phyloP scores from a whole-genome alignment of 768 basidiomycete species.

The Mycena latifolia region DNA sequence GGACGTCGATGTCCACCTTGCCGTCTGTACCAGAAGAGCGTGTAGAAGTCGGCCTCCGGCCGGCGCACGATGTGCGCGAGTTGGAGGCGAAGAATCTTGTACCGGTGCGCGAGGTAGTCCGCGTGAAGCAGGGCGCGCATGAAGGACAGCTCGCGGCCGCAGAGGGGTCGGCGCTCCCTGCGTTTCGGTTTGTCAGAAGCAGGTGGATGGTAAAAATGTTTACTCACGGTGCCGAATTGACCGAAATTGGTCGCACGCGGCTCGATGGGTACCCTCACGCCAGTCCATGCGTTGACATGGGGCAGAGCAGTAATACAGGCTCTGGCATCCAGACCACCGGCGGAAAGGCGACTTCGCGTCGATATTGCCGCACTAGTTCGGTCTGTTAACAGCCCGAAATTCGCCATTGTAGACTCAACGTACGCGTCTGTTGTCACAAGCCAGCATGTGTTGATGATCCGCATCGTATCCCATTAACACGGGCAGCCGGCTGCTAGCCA shows the following conservation, averaged over 20 bases:
- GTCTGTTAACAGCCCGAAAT: neutral
- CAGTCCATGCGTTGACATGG: neutral
- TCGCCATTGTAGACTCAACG: neutral
- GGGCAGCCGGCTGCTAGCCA: neutral
- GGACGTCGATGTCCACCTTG: neutral
- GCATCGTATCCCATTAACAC: neutral
- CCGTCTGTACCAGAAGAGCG: neutral
- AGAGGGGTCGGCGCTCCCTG: neutral
- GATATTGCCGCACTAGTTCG: neutral
- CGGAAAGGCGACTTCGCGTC: neutral
- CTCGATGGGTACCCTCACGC: neutral
- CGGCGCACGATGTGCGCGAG: neutral
- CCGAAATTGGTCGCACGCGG: neutral
- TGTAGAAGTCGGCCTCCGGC: neutral
- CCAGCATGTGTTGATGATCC: neutral
- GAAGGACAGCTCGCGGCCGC: conserved; percentile 1
- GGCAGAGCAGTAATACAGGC: neutral
- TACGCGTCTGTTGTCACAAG: neutral
- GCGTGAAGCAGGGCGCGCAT: neutral
- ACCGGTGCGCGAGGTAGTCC: neutral
- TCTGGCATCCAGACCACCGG: neutral
- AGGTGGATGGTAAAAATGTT: no score
- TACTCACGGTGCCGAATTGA: neutral
- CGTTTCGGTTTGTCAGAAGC: neutral
- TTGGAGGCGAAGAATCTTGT: neutral